Evolutionary conservation across 768 basidiomycete genomes (phyloP), one percentile per base, ranked within the genome.

Genomic region (Rhodotorula graminis): DNA sequence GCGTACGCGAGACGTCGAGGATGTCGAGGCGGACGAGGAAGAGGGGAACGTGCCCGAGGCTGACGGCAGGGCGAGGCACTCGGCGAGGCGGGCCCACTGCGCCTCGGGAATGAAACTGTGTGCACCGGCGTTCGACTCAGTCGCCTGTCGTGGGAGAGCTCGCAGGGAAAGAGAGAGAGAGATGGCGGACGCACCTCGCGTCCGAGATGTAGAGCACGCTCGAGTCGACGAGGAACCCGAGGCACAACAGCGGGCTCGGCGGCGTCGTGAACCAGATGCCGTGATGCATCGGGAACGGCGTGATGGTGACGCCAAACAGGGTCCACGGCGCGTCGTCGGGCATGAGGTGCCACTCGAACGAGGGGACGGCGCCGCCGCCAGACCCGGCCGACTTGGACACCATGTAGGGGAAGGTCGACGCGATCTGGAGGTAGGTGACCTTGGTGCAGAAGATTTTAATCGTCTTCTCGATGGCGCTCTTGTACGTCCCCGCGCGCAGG

Each of bases 261-360:
- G 66, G 56, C 27, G 19, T 21, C 31, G 33, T 64, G 44, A 72
- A 68, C 21, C 61, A 72, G 12, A 55, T 31, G 5, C 71, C 71
- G 15, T 72, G 71, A 21, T 72, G 66, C 12, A 61, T 40, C 46
- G 56, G 53, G 7, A 62, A 18, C n/a, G 80, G 76, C 46, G 78
- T 71, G 25, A 82, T 78, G n/a, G 61, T 62, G 55, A 82, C 75
- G 16, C 80, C 81, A 65, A 69, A 76, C 19, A 76, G 40, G 1
- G 70, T 42, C 69, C 76, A 77, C 29, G 65, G 58, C 49, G 67
- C 23, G 40, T 67, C 58, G 19, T 75, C 73, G 42, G 87, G 85
- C 75, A 93, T 88, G 64, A 93, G 86, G 77, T 90, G 89, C 88
- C 89, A 93, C 78, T 85, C 84, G 79, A 93, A 89, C 72, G 88